These are phyloP conservation scores for Aspergillus flavus DNA, from an alignment of 2,329 filamentous ascomycete species.

Conservation along the genomic window DNA sequence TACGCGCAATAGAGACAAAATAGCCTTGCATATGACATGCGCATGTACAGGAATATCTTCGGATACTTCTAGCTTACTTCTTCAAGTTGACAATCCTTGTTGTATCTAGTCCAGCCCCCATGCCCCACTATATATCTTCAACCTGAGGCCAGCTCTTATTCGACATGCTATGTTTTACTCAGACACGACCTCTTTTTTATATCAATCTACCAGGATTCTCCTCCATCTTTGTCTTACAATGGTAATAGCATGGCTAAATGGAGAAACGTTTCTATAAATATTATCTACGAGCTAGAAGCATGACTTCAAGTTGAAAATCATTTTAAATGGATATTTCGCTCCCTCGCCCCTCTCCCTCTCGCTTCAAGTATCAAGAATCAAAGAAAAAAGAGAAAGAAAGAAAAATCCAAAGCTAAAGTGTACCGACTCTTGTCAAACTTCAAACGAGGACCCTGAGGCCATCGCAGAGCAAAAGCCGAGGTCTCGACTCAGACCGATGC, in stretches of 20 bases:
- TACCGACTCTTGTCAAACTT: too few species aligned
- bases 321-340: too few species aligned
- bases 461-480: too few species aligned
- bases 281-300: background rate
- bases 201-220: background rate
- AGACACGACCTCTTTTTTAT: too few species aligned
- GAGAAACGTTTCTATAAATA: fast-evolving
- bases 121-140: too few species aligned
- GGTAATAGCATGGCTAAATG: background rate
- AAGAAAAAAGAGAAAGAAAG: too few species aligned
- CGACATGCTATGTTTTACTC: too few species aligned
- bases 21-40: background rate
- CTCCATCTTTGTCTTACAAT: background rate
- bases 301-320: background rate
- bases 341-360: too few species aligned
- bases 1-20: background rate
- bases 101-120: background rate
- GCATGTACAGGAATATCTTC: background rate
- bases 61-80: background rate
- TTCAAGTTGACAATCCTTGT: background rate
- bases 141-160: fast-evolving
- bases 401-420: too few species aligned
- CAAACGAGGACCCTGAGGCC: too few species aligned
- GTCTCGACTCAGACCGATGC: too few species aligned
- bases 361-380: too few species aligned